Evolutionary conservation across 257 asterid genomes (phyloP), one percentile per base, ranked within the genome.

Genomic region (Nicotiana noctiflora): DNA sequence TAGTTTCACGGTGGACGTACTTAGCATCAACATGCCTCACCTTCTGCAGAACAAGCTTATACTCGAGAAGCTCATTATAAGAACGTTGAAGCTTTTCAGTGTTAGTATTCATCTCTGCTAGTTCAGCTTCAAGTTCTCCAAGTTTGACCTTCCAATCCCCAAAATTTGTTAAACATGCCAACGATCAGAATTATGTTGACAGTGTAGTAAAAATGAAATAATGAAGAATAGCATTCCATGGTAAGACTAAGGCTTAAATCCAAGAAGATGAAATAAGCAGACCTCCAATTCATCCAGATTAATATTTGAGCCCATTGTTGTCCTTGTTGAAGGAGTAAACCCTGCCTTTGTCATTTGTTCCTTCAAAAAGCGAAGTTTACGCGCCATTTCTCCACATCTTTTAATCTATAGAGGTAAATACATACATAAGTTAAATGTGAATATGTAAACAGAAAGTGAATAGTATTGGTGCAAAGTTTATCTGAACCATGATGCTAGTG

Each of bases 321-420:
- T 84, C 85, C 86, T 79, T 19, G 88, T 81, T 79, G 92, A 86
- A 21, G 91, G 82, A 46, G 83, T 75, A 52, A 88, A 55, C 32
- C 90, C 90, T 64, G 89, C 86, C 86, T 86, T 89, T 61, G 65
- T 56, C 91, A 91, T 89, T 80, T 88, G 93, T 53, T 89, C 93
- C 75, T 79, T 84, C 34, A 91, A 68, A 83, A 88, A 86, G 5
- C 92, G 87, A 70, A 91, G 83, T 81, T 86, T 89, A 52, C 96
- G 89, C 12, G 90, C 92, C 90, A 91, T 84, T 79, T 90, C 93
- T 81, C 87, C 96, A 84, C 90, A 89, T 88, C 87, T 87, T 83
- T 89, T 89, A 74, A 91, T 87, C 96, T 90, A 78, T 85, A 74
- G 19, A 59, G 25, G 64, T 62, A 40, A 31, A 65, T 8, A 31